A percentile compares a stretch with the other conserved stretches of the same genome.
Conservation (phyloP, 2,329 filamentous ascomycete species). For the Fusarium clavum region DNA sequence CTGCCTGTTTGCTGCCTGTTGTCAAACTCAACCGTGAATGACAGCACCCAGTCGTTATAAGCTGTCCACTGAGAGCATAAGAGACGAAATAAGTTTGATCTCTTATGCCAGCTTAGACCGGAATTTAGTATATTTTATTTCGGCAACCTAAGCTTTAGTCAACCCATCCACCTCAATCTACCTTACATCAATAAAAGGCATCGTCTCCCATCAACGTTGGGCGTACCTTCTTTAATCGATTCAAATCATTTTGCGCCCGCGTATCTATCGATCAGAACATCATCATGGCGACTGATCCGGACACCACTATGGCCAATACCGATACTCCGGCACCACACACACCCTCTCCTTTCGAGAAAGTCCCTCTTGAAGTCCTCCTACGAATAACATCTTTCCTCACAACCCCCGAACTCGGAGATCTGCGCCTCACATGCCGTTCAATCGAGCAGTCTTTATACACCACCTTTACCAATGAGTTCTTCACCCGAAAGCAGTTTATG, state of each 20-base stretch:
- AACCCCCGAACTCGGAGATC: conserved; percentile 65
- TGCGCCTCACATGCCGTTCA: conserved; percentile 67
- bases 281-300: conserved; percentile 29
- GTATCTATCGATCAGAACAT: not conserved
- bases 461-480: conserved; percentile 71
- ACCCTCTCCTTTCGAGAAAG: conserved; percentile 47
- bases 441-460: conserved; percentile 66
- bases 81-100: not conserved
- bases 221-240: not conserved
- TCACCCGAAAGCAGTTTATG: conserved; percentile 75
- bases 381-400: conserved; percentile 64
- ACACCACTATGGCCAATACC: conserved; percentile 29
- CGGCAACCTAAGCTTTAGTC: not conserved
- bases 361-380: conserved; percentile 70
- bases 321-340: not conserved
- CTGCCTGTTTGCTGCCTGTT: conserved; percentile 37
- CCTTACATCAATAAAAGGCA: conserved; percentile 2
- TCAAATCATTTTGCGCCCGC: too few species aligned
- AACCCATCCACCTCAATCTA: not conserved
- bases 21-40: not conserved
- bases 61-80: not conserved
- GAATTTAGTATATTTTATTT: not conserved
- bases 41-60: not conserved
- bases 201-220: not conserved
- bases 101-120: not conserved